These are phyloP conservation scores for button mushroom (Agaricus bisporus) DNA, from an alignment of 768 basidiomycete genomes.

Conservation along the genomic window DNA sequence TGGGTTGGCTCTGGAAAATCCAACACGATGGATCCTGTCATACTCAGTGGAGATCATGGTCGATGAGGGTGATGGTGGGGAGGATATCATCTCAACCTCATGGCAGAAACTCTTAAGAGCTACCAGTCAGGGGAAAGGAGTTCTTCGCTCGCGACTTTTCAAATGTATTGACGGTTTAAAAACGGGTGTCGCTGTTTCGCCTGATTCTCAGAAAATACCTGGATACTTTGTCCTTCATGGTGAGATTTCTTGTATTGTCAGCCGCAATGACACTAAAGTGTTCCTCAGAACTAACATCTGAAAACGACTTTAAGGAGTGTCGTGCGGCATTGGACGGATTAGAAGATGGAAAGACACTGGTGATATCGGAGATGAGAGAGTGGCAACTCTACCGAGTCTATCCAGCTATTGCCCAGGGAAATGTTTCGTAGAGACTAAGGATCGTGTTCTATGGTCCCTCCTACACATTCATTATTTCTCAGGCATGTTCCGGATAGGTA, in stretches of 20 bases:
- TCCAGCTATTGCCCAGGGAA: slow-evolving; percentile 38
- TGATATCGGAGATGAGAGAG: slow-evolving; percentile 18
- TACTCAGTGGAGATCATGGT: slow-evolving; percentile 12
- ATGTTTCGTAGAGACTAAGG: slow-evolving; percentile 11
- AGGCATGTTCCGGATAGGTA: no score
- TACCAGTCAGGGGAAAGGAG: slow-evolving; percentile 20
- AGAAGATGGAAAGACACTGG: slow-evolving; percentile 9
- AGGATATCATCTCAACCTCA: neutral
- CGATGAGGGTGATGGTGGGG: neutral
- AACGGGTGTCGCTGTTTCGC: slow-evolving; percentile 21
- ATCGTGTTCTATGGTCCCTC: neutral
- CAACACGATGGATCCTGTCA: slow-evolving; percentile 16
- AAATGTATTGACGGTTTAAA: slow-evolving; percentile 35
- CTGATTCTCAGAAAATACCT: slow-evolving; percentile 24
- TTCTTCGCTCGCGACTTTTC: slow-evolving; percentile 34
- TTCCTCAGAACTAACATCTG: slow-evolving; percentile 1
- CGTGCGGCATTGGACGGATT: neutral
- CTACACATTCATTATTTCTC: no score
- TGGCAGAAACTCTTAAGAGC: neutral
- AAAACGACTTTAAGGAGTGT: neutral
- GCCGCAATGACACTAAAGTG: neutral
- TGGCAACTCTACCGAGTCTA: slow-evolving; percentile 46
- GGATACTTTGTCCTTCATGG: slow-evolving; percentile 36
- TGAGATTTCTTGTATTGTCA: slow-evolving; percentile 12
- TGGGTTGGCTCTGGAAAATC: slow-evolving; percentile 13